These are phyloP conservation scores for Gastroboletus turbinatus DNA, from an alignment of 1,284 basidiomycete species.

Conservation along the genomic window DNA sequence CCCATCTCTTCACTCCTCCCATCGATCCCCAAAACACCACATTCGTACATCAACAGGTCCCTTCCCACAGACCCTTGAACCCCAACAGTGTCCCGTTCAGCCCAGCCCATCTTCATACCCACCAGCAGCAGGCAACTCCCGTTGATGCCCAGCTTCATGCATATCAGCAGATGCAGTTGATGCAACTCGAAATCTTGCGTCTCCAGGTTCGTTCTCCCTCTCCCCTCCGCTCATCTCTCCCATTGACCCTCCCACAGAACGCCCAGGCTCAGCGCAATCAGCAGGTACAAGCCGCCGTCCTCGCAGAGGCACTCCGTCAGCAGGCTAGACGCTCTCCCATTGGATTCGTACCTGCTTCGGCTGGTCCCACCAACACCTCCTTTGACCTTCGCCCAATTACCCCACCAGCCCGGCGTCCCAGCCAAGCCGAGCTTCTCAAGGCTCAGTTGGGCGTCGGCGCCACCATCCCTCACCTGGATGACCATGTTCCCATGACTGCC, in stretches of 20 bases:
- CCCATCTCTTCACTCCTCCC: slow-evolving; percentile 60
- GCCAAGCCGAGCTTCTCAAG: slow-evolving; percentile 62
- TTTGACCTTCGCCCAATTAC: slow-evolving; percentile 61
- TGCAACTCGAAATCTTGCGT: slow-evolving; percentile 77
- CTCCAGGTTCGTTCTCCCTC: slow-evolving; percentile 58
- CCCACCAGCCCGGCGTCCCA: slow-evolving; percentile 60
- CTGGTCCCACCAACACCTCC: slow-evolving; percentile 59
- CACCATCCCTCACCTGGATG: slow-evolving; percentile 36
- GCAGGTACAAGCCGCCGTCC: slow-evolving; percentile 48
- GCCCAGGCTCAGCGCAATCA: slow-evolving; percentile 38
- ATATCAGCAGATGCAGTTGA: slow-evolving; percentile 71
- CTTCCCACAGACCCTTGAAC: slow-evolving; percentile 45
- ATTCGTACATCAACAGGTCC: slow-evolving; percentile 59
- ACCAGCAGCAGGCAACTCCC: slow-evolving; percentile 43
- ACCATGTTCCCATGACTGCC: slow-evolving; percentile 77
- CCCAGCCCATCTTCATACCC: slow-evolving; percentile 38
- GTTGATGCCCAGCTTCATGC: slow-evolving; percentile 50
- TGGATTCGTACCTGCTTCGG: slow-evolving; percentile 61
- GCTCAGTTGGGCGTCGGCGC: slow-evolving; percentile 50
- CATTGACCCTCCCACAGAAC: slow-evolving; percentile 21
- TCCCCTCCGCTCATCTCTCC: background rate
- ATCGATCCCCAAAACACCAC: slow-evolving; percentile 65
- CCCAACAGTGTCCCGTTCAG: slow-evolving; percentile 59
- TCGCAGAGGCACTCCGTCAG: slow-evolving; percentile 62
- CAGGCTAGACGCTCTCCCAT: slow-evolving; percentile 55